These are phyloP conservation scores for Phialophora verrucosa DNA, from an alignment of 2,329 filamentous ascomycete genomes.

Conservation along the genomic window DNA sequence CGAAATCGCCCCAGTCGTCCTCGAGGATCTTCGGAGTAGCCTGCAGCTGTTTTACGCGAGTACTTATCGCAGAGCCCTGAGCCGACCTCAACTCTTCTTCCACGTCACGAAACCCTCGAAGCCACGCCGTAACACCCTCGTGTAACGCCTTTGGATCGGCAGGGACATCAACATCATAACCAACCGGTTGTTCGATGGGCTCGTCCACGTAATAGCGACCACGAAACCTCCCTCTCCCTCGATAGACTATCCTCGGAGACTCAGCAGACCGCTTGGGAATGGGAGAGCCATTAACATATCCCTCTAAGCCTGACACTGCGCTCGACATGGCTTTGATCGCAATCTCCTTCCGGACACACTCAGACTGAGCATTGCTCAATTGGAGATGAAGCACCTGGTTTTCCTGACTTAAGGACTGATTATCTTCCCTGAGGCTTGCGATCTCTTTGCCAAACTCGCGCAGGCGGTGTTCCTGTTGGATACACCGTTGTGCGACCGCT, in stretches of 20 bases:
- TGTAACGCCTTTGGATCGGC: constrained; percentile 36
- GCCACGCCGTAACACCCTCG: constrained; percentile 51
- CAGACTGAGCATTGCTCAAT: constrained; percentile 22
- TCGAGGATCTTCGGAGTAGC: constrained; percentile 10
- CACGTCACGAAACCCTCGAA: constrained; percentile 51
- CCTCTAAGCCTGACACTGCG: constrained; percentile 39
- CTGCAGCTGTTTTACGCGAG: constrained; percentile 7
- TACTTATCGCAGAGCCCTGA: neutral
- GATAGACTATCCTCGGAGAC: constrained; percentile 29
- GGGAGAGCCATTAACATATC: constrained; percentile 39
- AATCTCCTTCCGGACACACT: constrained; percentile 34
- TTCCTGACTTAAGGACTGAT: constrained; percentile 30
- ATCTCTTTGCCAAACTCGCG: constrained; percentile 34
- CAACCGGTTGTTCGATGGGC: constrained; percentile 5
- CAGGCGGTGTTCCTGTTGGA: constrained; percentile 34
- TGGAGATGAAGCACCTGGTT: constrained; percentile 30
- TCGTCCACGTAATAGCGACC: constrained; percentile 39
- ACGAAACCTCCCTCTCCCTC: constrained; percentile 40
- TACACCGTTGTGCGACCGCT: constrained; percentile 36
- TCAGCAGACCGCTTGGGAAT: constrained; percentile 18
- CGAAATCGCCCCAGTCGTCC: constrained; percentile 40
- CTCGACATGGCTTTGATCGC: constrained; percentile 41
- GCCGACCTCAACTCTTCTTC: constrained; percentile 46
- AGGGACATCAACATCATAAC: constrained; percentile 14
- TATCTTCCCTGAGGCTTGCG: constrained; percentile 26